Evolutionary conservation across 2,329 filamentous ascomycete genomes (phyloP).

Genomic region (Aspergillus ruber): DNA sequence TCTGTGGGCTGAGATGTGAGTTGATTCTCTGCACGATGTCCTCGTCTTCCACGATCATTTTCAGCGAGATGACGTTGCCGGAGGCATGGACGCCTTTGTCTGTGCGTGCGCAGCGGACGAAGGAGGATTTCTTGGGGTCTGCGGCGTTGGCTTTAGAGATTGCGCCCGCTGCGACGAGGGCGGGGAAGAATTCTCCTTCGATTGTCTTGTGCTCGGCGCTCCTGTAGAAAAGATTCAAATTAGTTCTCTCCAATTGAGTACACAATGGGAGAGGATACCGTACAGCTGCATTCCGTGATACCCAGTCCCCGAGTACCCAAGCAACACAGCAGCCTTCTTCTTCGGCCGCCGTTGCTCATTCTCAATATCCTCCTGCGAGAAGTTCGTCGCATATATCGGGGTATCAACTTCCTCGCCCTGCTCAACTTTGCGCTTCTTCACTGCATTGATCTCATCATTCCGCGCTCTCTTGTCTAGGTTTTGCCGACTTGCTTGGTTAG

Average conservation of each 20-base stretch:
- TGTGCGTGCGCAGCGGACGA: slow-evolving; percentile 88
- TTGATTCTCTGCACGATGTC: slow-evolving; percentile 91
- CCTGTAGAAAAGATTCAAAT: slow-evolving; percentile 17
- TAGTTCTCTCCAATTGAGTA: neutral
- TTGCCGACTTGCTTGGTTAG: slow-evolving; percentile 50
- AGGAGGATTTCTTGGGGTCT: slow-evolving; percentile 91
- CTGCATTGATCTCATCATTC: slow-evolving; percentile 44
- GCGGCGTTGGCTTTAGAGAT: slow-evolving; percentile 96
- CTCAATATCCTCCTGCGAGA: slow-evolving; percentile 75
- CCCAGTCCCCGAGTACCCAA: slow-evolving; percentile 92
- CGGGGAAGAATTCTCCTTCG: slow-evolving; percentile 88
- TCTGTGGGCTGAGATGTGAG: slow-evolving; percentile 73
- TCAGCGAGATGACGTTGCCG: slow-evolving; percentile 89
- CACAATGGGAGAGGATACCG: slow-evolving; percentile 3
- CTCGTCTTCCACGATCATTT: slow-evolving; percentile 88
- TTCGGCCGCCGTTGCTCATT: slow-evolving; percentile 83
- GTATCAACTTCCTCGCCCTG: slow-evolving; percentile 35
- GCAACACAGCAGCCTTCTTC: slow-evolving; percentile 89
- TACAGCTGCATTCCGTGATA: slow-evolving; percentile 95
- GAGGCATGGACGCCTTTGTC: slow-evolving; percentile 97
- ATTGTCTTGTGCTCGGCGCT: slow-evolving; percentile 74
- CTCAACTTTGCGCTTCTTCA: slow-evolving; percentile 52
- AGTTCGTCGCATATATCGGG: slow-evolving; percentile 52
- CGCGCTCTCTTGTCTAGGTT: slow-evolving; percentile 48
- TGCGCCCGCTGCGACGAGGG: slow-evolving; percentile 82